Evolutionary conservation across 805 yeast genomes (phyloP), one percentile per base, ranked within the genome.

Genomic region (Blastobotrys terrestris): DNA sequence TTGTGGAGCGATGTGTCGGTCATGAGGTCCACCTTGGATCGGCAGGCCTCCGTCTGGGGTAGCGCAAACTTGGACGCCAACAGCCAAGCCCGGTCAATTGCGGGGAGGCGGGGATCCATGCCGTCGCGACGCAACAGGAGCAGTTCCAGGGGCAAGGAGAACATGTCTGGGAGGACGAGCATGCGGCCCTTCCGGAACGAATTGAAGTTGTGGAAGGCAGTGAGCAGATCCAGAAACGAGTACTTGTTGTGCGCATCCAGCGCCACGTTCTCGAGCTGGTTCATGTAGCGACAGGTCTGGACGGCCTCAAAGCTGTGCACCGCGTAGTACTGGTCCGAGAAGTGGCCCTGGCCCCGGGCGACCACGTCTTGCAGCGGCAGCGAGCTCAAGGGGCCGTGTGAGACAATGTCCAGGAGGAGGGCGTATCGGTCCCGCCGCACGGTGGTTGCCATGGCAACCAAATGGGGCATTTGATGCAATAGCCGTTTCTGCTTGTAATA

Each of bases 11-110:
- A 40, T n/a, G 43, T 40, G 19, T 40, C 43, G 43, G 43, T 40
- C 43, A 40, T 40, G 14, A 40, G 43, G 14, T 40, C 43, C 19
- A 40, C 43, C 14, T 40, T 40, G 43, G 43, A n/a, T n/a, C 19
- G 19, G 16, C 19, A n/a, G 14, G 43, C 43, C 43, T n/a, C 16
- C 6, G 43, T 5, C 19, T 16, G 43, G 43, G 43, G 19, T 16
- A n/a, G 7, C 16, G 43, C 35, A 11, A 26, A 26, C 35, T 26
- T 26, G 35, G 35, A 26, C 7, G 43, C 43, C 19, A n/a, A 13
- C 43, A 40, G 43, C 19, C 43, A 40, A 16, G 19, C 43, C 43
- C 43, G 19, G 19, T n/a, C 43, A 6, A 5, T 5, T 5, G 43
- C 43, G 14, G 43, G 19, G 7, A 40, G 19, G 6, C 14, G 43